Base-by-base conservation (phyloP, 2,329 filamentous ascomycete species). In the Davidsoniella eucalypti region DNA sequence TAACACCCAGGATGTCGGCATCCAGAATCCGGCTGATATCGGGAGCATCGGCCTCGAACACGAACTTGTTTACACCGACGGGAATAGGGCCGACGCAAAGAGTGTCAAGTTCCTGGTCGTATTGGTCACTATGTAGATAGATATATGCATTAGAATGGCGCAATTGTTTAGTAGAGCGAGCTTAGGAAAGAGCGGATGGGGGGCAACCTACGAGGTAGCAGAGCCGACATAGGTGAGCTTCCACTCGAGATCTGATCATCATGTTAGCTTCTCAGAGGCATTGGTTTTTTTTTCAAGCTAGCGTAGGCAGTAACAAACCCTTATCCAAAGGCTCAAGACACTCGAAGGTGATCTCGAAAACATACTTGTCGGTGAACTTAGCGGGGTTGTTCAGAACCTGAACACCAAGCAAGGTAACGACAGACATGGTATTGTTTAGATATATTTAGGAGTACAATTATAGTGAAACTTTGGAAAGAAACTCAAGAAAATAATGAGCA, bases 201-300 rank as follows among this genome's bases (percentile, higher is more conserved):
- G 51, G 50, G 49, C 14, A 57, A 74, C 84, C 71, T 73, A 94
- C 84, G 87, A 94, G 52, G 90, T 96, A 56, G 93, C 92, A 58
- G 92, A 98, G 61, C 92, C 93, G 63, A 98, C 92, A 60, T 98
- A 98, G 65, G 87, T 98, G 60, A 98, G 74, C 69, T 98, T 98
- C 92, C 92, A 98, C 69, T 98, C 92, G 55, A 98, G 80, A 69
- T 98, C 92, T 94, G 60, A 33, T 37, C 3, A 47, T 5, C n/a
- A 42, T 29, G 52, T 59, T 55, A 61, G 57, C 10, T 33, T 18
- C 14, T 16, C 38, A 33, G 10, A 21, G 18, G 9, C 21, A 41
- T n/a, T 37, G 29, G 1, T 9, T 10, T 33, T 33, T 33, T 33
- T 39, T 50, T 46, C 44, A 37, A 5, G 36, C 25, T 42, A 36